A percentile compares a stretch with the other conserved stretches of the same genome.
Evolutionary conservation across 805 yeast species (phyloP).

Genomic region (Metschnikowia hibisci): DNA sequence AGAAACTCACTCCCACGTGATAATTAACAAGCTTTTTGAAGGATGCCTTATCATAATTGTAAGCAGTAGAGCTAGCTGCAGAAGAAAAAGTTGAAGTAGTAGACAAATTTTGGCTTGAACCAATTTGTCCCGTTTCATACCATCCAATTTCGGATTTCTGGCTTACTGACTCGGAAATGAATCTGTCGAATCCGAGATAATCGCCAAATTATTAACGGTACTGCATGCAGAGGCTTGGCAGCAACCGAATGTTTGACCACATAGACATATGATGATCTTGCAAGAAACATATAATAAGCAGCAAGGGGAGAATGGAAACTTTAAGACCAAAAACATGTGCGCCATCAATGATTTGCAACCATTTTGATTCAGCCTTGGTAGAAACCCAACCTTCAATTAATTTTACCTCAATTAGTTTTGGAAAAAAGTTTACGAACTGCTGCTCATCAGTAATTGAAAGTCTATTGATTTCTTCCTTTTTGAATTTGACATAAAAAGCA

Average conservation of each 20-base stretch:
- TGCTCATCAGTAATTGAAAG: too few species aligned
- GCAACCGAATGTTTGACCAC: not conserved
- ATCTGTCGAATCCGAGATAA: not conserved
- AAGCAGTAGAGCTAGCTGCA: constrained; percentile 15
- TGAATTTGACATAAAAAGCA: too few species aligned
- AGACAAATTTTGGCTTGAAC: constrained; percentile 5
- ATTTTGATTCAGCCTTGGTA: too few species aligned
- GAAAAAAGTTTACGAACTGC: too few species aligned
- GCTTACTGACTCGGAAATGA: constrained; percentile 8
- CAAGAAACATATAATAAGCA: constrained; percentile 4
- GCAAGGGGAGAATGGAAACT: not conserved
- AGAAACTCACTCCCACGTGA: constrained; percentile 64
- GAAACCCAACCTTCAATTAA: too few species aligned
- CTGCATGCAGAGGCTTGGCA: not conserved
- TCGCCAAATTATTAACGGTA: not conserved
- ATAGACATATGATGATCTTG: not conserved
- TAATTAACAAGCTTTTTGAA: constrained; percentile 35
- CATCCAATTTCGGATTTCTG: constrained; percentile 14
- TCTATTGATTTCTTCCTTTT: too few species aligned
- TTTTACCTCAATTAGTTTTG: too few species aligned
- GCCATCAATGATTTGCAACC: too few species aligned
- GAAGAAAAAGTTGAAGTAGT: constrained; percentile 12
- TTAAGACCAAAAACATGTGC: too few species aligned
- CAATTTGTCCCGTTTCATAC: constrained; percentile 14
- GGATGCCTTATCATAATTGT: constrained; percentile 19